Percentiles rank a stretch among this genome's conserved stretches.
These are phyloP conservation scores for Diaporthe velutina DNA, from an alignment of 2,329 filamentous ascomycete species.

Conservation along the genomic window DNA sequence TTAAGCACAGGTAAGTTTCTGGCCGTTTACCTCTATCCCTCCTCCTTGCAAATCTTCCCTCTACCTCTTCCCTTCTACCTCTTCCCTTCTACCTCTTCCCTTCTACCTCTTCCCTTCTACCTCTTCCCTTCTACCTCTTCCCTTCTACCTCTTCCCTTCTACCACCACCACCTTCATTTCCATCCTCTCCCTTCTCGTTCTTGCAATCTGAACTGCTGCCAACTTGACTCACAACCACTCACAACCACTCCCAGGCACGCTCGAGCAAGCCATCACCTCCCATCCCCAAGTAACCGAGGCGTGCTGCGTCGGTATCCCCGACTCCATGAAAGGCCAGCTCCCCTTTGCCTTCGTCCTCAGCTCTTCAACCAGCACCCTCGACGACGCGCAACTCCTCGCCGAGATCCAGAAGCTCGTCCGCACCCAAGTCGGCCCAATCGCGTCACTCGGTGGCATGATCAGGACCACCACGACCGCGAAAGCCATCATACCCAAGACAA, in stretches of 20 bases:
- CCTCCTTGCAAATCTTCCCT: background rate
- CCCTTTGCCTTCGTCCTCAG: conserved; percentile 84
- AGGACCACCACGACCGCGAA: conserved; percentile 67
- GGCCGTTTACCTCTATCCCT: no score
- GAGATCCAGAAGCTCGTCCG: conserved; percentile 82
- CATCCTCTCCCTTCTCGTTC: background rate
- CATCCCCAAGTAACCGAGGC: conserved; percentile 86
- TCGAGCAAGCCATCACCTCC: conserved; percentile 90
- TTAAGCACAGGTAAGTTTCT: conserved; percentile 80
- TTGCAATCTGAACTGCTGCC: background rate
- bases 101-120: background rate
- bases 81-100: background rate
- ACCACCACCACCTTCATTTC: no score
- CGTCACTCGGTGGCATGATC: conserved; percentile 86
- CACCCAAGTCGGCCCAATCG: conserved; percentile 87
- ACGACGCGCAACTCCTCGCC: conserved; percentile 56
- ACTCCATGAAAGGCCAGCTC: conserved; percentile 88
- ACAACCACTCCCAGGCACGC: conserved; percentile 69
- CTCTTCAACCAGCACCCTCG: conserved; percentile 66
- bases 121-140: no score
- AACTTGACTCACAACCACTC: conserved; percentile 34
- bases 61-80: background rate
- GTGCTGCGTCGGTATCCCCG: conserved; percentile 88
- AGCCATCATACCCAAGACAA: conserved; percentile 91
- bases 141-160: background rate